phyloP scores from a whole-genome alignment of 345 rosid genomes.

The Rubroshorea leprosula region DNA sequence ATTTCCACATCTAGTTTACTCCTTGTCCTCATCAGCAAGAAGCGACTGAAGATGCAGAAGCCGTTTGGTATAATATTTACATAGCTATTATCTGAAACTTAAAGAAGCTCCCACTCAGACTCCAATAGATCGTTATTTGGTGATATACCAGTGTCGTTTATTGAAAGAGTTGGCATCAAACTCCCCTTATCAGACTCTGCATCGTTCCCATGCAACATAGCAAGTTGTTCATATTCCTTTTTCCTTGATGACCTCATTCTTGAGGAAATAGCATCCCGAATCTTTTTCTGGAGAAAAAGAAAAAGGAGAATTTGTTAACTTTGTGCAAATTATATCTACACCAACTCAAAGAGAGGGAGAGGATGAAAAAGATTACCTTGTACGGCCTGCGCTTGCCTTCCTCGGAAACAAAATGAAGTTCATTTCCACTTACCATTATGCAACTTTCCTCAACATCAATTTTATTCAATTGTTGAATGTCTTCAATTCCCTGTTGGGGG shows the following conservation, averaged over 20 bases:
- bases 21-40: background rate
- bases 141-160: constrained; percentile 21
- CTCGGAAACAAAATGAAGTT: constrained; percentile 28
- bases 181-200: constrained; percentile 17
- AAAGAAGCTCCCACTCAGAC: constrained; percentile 81
- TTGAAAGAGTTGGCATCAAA: constrained; percentile 20
- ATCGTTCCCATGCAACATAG: constrained; percentile 25
- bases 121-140: constrained; percentile 28
- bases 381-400: constrained; percentile 44
- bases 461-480: constrained; percentile 24
- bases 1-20: too few species aligned
- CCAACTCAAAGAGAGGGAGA: background rate
- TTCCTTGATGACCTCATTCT: constrained; percentile 55
- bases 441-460: constrained; percentile 58
- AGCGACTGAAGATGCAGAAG: background rate
- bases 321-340: background rate
- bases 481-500: constrained; percentile 22
- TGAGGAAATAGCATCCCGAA: constrained; percentile 48
- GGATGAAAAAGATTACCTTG: constrained; percentile 37
- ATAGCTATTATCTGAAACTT: background rate
- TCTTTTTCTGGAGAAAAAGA: constrained; percentile 40
- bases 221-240: constrained; percentile 58
- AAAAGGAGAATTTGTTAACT: background rate
- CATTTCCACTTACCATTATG: constrained; percentile 51
- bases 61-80: background rate